Evolutionary conservation across 2,329 filamentous ascomycete genomes (phyloP), one percentile per base, ranked within the genome.

Genomic region (Ramularia collo-cygni): DNA sequence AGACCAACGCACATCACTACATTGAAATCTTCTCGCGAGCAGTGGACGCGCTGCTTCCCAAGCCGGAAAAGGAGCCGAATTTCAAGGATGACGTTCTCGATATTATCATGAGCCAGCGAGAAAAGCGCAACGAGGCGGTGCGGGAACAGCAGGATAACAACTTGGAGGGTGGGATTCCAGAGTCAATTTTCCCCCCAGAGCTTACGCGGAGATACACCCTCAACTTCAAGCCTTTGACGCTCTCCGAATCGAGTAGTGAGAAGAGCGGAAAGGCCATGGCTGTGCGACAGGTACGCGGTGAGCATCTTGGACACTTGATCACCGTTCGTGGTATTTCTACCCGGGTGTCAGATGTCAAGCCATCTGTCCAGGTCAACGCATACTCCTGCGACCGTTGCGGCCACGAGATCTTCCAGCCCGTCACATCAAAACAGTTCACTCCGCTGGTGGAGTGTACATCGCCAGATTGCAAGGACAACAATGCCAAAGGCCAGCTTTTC

Each of bases 1-100:
- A 92, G 67, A 76, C 74, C 52, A 98, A 98, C 65, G 87, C 92
- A 12, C 85, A 92, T 58, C 92, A 95, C 63, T 98, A 98, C 60
- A 81, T 96, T 51, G 92, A 98, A 57, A 77, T 96, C 43, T 67
- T 96, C 43, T 90, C 90, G 2, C 76, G 83, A 51, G 92, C 92
- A 6, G 81, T 95, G 31, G 92, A 98, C 67, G 83, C 80, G 43
- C 75, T 85, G 38, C 79, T 98, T 75, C 92, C 92, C 1, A 71
- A 76, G 47, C 83, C 89, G 28, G 83, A 77, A 10, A 73, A 72
- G 38, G 87, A 95, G 50, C 75, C 90, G 51, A 89, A 77, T 77
- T 96, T 95, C 74, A 96, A 96, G 64, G 89, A 95, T 58, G 92
- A 98, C 64, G 89, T 96, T 8, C 75, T 98, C 30, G 92, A 98